Conservation (phyloP, 2,329 filamentous ascomycete species). For the Phialophora chinensis region DNA sequence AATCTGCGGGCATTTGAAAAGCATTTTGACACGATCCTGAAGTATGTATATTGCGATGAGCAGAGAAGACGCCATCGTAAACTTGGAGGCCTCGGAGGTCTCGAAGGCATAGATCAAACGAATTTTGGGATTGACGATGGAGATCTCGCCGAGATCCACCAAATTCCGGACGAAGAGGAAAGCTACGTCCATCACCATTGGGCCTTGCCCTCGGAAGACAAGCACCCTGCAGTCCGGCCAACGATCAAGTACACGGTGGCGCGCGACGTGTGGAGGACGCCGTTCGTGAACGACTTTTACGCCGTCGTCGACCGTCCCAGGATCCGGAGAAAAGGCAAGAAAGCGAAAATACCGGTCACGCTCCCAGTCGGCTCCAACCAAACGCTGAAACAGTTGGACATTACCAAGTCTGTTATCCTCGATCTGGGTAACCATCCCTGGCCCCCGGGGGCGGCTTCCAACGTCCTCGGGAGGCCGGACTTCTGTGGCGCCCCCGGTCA, state of each 20-base stretch:
- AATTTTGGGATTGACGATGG: conserved; percentile 27
- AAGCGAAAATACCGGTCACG: not conserved
- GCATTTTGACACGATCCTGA: conserved; percentile 21
- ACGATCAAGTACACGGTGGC: conserved; percentile 24
- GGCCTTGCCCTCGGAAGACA: conserved; percentile 15
- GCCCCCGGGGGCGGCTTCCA: not conserved
- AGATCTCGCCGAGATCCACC: conserved; percentile 20
- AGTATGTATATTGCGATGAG: conserved; percentile 16
- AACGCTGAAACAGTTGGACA: conserved; percentile 19
- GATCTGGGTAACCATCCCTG: conserved; percentile 14
- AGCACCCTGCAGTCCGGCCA: conserved; percentile 6
- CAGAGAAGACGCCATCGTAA: not conserved
- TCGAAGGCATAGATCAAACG: not conserved
- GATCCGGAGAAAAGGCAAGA: not conserved
- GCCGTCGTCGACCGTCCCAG: conserved; percentile 2
- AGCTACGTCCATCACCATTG: conserved; percentile 24
- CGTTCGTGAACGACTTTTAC: conserved; percentile 11
- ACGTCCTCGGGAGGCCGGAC: conserved; percentile 10
- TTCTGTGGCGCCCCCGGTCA: conserved; percentile 14
- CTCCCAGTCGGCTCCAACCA: not conserved
- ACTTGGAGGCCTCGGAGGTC: not conserved
- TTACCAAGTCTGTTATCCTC: conserved; percentile 20
- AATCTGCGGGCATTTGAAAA: conserved; percentile 11
- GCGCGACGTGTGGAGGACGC: conserved; percentile 4
- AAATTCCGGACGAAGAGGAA: conserved; percentile 3